Base-by-base conservation (phyloP, 2,329 filamentous ascomycete genomes). In the Delphinella strobiligena region DNA sequence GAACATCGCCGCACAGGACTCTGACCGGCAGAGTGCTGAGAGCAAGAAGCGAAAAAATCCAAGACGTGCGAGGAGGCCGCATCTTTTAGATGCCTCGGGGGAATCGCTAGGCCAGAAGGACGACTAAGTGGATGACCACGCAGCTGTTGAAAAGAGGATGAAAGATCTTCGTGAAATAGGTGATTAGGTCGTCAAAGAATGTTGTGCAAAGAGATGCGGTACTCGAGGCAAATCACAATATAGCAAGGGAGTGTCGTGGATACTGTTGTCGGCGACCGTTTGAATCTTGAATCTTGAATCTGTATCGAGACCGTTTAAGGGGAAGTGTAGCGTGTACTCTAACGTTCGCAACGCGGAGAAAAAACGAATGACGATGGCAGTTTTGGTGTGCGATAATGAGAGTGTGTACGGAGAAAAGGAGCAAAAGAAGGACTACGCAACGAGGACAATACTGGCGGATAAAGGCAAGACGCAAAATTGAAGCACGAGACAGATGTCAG, bases 1-100 rank as follows among this genome's bases (percentile, higher is more conserved):
- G 74, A 42, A 93, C 68, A 50, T 89, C 78, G 45, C 65, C 70
- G 41, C 75, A 83, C 43, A 82, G 56, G 39, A 72, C 80, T 43
- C 67, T 62, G 51, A 60, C 52, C 47, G 59, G 58, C 50, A 62
- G 55, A 40, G 52, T 40, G 42, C 47, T 51, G 40, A 59, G 49
- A n/a, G 59, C 36, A 22, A 56, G 40, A 18, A 55, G 44, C 29
- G 53, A 46, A 12, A 54, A 47, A 29, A 49, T 40, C 34, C 46
- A 47, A 35, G 46, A 43, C 36, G 45, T 45, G 31, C 34, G 30
- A 36, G 40, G 45, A 36, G 49, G 50, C 45, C 51, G 51, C 57
- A 60, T 59, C 33, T 7, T n/a, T n/a, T n/a, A n/a, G n/a, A n/a
- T n/a, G n/a, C n/a, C n/a, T n/a, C n/a, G n/a, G n/a, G n/a, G n/a